Evolutionary conservation across 495 filamentous ascomycete species (phyloP), one percentile per base, ranked within the genome.

Genomic region (Penicillium ucsense): DNA sequence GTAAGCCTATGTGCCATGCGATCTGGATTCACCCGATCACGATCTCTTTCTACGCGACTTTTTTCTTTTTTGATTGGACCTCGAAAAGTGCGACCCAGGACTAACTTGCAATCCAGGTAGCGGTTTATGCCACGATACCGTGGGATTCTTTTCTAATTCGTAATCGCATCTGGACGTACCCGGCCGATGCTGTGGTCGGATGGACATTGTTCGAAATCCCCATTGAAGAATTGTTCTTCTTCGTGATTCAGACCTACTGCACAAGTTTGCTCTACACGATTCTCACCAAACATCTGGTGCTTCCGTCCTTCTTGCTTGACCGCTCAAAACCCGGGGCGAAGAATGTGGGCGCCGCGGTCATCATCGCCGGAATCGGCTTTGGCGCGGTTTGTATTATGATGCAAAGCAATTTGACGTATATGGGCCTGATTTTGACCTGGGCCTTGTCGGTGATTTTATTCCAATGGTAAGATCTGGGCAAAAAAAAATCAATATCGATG

Each of bases 101-200:
- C 20, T 20, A 20, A 20, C 20, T 20, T 20, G 20, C 20, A 20
- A 20, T 12, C 20, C 36, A 72, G 69, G 62, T 85, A 45, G 78
- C 81, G 5, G 73, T 85, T 38, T 48, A 70, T 28, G 73, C 78
- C 0, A 84, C 83, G 2, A 75, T 80, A 29, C 83, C 83, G 29
- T 86, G 83, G 83, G 83, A 86, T 52, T 82, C 81, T 6, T 84
- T 85, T 62, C 63, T 86, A 11, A 80, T 86, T 53, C 70, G 71
- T 35, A 70, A 60, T 41, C 64, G 67, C 43, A 73, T 86, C 55
- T 86, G 83, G 83, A 80, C 76, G n/a, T 86, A 85, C 55, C 82
- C 83, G 6, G 56, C 68, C 7, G 62, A 73, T 38, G 82, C 71
- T 5, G 70, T 85, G 12, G 40, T 80, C 35, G 83, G 83, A 2